These are phyloP conservation scores for Gnaphalium uliginosum DNA, from an alignment of 129 eudicot species.

Conservation along the genomic window DNA sequence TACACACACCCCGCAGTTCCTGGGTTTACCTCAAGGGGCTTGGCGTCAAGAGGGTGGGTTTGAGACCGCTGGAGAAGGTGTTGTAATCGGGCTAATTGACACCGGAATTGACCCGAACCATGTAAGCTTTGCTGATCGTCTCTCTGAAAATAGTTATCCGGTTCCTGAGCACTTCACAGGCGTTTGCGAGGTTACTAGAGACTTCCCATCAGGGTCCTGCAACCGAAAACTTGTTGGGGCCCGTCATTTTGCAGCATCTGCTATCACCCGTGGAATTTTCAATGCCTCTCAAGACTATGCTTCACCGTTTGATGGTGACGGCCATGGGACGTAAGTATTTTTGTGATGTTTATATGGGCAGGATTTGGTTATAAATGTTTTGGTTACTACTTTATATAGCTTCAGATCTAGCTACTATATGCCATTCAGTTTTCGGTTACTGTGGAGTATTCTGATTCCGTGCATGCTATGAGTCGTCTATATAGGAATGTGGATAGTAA, in stretches of 20 bases:
- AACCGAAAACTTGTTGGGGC: slow-evolving; percentile 96
- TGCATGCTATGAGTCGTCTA: neutral
- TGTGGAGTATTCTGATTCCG: neutral
- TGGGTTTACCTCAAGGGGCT: slow-evolving; percentile 95
- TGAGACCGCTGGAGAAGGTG: slow-evolving; percentile 85
- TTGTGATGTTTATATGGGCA: neutral
- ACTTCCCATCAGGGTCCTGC: slow-evolving; percentile 97
- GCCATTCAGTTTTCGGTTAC: neutral
- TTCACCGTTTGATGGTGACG: slow-evolving; percentile 94
- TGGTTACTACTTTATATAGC: neutral
- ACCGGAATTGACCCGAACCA: slow-evolving; percentile 96
- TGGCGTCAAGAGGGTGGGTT: slow-evolving; percentile 91
- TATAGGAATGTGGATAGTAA: neutral
- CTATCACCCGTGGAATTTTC: slow-evolving; percentile 92
- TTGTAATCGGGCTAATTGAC: slow-evolving; percentile 92
- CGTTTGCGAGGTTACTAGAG: slow-evolving; percentile 89
- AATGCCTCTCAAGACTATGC: slow-evolving; percentile 94
- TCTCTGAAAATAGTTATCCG: slow-evolving; percentile 59
- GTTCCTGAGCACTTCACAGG: slow-evolving; percentile 83
- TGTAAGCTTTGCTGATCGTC: slow-evolving; percentile 74
- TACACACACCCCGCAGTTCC: slow-evolving; percentile 91
- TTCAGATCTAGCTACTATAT: neutral
- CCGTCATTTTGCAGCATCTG: slow-evolving; percentile 99
- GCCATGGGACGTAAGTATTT: slow-evolving; percentile 93
- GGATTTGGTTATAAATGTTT: slow-evolving; percentile 7